Conservation (phyloP, 2,329 filamentous ascomycete genomes). For the Diaporthe destruens region DNA sequence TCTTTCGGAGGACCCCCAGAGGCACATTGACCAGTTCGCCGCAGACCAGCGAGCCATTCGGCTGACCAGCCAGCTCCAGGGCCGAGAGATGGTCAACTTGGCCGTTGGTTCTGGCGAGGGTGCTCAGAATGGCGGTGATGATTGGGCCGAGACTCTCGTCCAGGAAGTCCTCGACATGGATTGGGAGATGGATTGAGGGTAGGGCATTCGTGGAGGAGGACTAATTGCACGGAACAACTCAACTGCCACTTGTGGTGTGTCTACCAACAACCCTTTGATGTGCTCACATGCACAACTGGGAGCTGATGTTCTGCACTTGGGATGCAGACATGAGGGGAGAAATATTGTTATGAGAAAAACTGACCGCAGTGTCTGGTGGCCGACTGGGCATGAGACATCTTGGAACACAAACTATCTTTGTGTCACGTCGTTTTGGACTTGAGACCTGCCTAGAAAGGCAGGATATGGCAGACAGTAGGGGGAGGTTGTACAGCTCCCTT, state of each 20-base stretch:
- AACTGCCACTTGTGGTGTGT: background rate
- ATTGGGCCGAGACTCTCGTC: background rate
- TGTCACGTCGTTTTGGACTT: background rate
- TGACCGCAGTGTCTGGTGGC: background rate
- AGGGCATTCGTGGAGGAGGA: background rate
- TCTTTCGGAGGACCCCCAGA: background rate
- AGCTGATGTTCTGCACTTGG: background rate
- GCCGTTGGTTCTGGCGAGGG: background rate
- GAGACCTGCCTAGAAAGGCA: background rate
- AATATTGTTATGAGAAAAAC: background rate
- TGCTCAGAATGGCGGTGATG: background rate
- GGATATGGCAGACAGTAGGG: background rate
- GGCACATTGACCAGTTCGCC: background rate
- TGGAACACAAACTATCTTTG: background rate
- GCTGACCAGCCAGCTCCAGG: background rate
- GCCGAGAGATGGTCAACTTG: background rate
- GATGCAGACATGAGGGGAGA: background rate
- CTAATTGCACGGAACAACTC: background rate
- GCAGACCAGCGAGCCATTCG: background rate
- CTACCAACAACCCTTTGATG: too few relatives aligned
- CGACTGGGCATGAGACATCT: background rate
- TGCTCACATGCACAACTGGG: background rate
- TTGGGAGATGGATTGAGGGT: conserved; percentile 28
- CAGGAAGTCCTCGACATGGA: conserved; percentile 20
- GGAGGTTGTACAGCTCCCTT: background rate